Evolutionary conservation across 73 alveolate species (phyloP), one percentile per base, ranked within the genome.

Genomic region (Paraurostyla sp.): DNA sequence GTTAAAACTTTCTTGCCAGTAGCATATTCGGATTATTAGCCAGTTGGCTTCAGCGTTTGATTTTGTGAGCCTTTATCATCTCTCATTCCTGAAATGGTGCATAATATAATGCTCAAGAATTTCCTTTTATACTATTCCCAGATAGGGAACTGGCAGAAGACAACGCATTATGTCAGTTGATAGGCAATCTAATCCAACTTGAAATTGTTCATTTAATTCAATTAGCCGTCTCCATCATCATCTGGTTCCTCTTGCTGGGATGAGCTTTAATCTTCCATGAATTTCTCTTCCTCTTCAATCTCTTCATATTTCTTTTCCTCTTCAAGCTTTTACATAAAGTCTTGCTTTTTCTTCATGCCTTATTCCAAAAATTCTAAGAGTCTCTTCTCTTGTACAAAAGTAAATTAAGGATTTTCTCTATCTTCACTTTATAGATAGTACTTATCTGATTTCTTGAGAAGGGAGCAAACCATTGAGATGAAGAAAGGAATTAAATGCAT

Each of bases 401-500:
- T 33, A 33, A 52, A 29, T 23, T 18, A 33, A 13, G 32, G 18
- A 2, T 29, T 45, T 7, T 25, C 22, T 0, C 36, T 36, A 7
- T 59, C 0, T 6, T 1, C 33, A 18, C n/a, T n/a, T n/a, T n/a
- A n/a, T n/a, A n/a, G n/a, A n/a, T 78, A 23, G 80, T 51, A 78
- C 11, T 38, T 16, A 23, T 78, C 46, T 16, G 29, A 27, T 13
- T 52, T 15, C 60, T 54, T 51, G 6, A 87, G 50, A 6, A 87
- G 6, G 38, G 7, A 54, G 2, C 30, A 32, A 2, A 87, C 80
- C 90, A 87, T 76, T 41, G 83, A 80, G 0, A 68, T 33, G 87
- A 90, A 22, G 63, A 83, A 90, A 0, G 95, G 93, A n/a, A 90
- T 43, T 0, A 89, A 59, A 32, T 83, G 90, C 65, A 69, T 65